Percentiles rank a stretch among this genome's conserved stretches.
Conservation (phyloP, 371 early-diverging fungal genomes). For the Blastocladiella emersonii region DNA sequence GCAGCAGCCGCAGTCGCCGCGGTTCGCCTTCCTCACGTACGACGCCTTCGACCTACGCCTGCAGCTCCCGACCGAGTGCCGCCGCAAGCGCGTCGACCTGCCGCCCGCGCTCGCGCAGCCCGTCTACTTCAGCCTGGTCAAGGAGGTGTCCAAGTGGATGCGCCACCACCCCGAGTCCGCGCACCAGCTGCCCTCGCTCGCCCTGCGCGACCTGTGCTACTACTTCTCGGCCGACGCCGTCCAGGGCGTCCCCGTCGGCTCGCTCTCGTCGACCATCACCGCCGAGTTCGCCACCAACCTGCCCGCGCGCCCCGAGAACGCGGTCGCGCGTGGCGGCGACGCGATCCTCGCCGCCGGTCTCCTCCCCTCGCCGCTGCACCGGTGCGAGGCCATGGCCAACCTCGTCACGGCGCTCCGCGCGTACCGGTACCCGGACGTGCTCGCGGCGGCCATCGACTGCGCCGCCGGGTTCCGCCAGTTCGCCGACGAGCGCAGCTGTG, state of each 20-base stretch:
- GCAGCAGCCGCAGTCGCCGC: background rate
- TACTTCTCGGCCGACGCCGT: background rate
- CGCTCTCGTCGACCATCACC: background rate
- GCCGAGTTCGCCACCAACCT: background rate
- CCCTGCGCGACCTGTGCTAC: background rate
- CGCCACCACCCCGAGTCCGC: background rate
- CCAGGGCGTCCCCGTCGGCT: background rate
- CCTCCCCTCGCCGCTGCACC: constrained; percentile 19
- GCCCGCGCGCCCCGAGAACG: too few relatives aligned
- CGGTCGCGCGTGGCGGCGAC: background rate
- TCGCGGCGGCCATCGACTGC: constrained; percentile 51
- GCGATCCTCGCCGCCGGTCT: background rate
- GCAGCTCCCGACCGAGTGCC: background rate
- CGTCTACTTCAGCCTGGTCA: background rate
- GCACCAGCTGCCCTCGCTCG: background rate
- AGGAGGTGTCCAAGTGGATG: background rate
- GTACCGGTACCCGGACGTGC: constrained; percentile 40
- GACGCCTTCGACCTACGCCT: background rate
- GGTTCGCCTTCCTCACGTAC: background rate
- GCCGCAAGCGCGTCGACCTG: background rate
- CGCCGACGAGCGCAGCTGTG: constrained; percentile 45
- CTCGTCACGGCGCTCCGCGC: constrained; percentile 36
- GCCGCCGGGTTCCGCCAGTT: constrained; percentile 47
- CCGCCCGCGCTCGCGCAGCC: background rate
- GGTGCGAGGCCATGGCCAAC: constrained; percentile 43